phyloP scores from a whole-genome alignment of 2,329 filamentous ascomycete species.

The Lasiodiplodia sp. region DNA sequence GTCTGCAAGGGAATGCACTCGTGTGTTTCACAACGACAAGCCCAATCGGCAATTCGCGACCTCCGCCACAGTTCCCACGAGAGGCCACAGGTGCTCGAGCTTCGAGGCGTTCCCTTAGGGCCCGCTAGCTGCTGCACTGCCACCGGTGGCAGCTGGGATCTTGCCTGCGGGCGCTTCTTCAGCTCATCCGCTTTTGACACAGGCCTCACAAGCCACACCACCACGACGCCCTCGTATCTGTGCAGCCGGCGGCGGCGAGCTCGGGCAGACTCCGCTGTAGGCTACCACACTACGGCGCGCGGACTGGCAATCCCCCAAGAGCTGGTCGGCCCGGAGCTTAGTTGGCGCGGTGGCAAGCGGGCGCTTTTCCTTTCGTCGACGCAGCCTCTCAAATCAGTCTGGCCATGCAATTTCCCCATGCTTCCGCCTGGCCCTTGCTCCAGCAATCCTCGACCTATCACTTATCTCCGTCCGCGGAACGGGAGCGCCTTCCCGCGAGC shows the following conservation, averaged over 20 bases:
- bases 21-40: slow-evolving; percentile 17
- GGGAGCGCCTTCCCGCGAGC: slow-evolving; percentile 21
- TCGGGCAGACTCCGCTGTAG: slow-evolving; percentile 8
- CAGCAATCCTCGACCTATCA: neutral
- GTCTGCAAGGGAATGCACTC: neutral
- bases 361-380: slow-evolving; percentile 8
- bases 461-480: slow-evolving; percentile 14
- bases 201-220: slow-evolving; percentile 12
- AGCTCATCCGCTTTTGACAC: neutral
- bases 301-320: slow-evolving; percentile 26
- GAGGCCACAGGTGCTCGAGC: slow-evolving; percentile 5
- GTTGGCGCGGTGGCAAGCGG: slow-evolving; percentile 25
- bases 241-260: slow-evolving; percentile 10
- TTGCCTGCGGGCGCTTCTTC: slow-evolving; percentile 3
- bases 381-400: slow-evolving; percentile 2
- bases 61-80: neutral
- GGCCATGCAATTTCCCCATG: slow-evolving; percentile 25
- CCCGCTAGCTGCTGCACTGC: slow-evolving; percentile 22
- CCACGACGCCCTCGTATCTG: slow-evolving; percentile 12
- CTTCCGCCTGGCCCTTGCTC: neutral
- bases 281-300: slow-evolving; percentile 9
- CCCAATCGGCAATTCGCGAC: neutral
- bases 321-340: slow-evolving; percentile 20
- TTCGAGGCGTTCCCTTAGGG: neutral
- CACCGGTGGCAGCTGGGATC: slow-evolving; percentile 9